These are phyloP conservation scores for Corchorus olitorius DNA, from an alignment of 345 rosid species.

Conservation along the genomic window DNA sequence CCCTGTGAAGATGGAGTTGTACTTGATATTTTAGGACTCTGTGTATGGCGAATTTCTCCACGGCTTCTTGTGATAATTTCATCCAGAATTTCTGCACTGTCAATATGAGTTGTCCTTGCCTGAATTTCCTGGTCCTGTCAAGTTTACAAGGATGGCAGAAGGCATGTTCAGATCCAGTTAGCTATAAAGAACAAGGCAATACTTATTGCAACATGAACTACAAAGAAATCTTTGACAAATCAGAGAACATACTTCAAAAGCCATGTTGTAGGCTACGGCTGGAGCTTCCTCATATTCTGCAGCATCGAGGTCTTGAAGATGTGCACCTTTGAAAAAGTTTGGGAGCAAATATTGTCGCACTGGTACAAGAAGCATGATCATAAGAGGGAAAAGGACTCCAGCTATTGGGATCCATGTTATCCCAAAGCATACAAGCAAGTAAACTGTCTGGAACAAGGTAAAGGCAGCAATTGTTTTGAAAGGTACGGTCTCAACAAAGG, in stretches of 20 bases:
- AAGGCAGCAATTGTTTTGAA: constrained; percentile 59
- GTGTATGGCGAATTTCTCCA: constrained; percentile 61
- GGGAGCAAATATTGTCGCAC: constrained; percentile 69
- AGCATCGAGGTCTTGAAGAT: constrained; percentile 77
- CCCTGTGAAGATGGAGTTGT: constrained; percentile 39
- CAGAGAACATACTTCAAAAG: constrained; percentile 52
- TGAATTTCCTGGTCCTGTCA: constrained; percentile 47
- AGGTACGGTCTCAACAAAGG: constrained; percentile 71
- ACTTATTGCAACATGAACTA: neutral
- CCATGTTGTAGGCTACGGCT: constrained; percentile 53
- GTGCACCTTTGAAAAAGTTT: constrained; percentile 66
- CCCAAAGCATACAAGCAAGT: constrained; percentile 70
- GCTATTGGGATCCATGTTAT: constrained; percentile 82
- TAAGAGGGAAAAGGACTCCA: constrained; percentile 70
- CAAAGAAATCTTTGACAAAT: constrained; percentile 2
- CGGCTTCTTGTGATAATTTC: constrained; percentile 71
- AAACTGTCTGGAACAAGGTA: constrained; percentile 68
- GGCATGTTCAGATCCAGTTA: neutral
- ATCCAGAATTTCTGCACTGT: constrained; percentile 63
- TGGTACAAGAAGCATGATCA: constrained; percentile 82
- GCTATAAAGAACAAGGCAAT: neutral
- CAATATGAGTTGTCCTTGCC: constrained; percentile 37
- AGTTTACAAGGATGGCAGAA: constrained; percentile 8
- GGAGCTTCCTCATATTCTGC: constrained; percentile 82
- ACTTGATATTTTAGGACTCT: constrained; percentile 60